Evolutionary conservation across 2,329 filamentous ascomycete genomes (phyloP).

Genomic region (Curvularia sp.): DNA sequence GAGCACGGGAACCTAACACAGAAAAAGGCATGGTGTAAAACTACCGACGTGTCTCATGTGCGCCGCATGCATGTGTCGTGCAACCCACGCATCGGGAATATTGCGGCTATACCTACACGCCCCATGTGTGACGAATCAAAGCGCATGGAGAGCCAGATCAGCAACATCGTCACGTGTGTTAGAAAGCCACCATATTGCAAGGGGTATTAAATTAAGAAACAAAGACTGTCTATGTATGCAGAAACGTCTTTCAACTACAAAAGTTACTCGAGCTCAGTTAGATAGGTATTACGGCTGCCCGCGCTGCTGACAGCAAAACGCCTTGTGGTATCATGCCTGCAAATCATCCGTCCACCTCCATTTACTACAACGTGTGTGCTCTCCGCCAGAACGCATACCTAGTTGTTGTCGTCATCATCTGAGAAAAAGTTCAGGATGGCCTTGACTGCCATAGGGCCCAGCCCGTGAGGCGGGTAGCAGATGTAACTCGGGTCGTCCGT

Average conservation of each 20-base stretch:
- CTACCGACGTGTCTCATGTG: conserved; percentile 3
- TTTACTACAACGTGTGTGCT: conserved; percentile 16
- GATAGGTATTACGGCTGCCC: conserved; percentile 8
- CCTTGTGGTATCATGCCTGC: conserved; percentile 32
- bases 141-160: neutral
- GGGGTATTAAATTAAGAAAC: conserved; percentile 24
- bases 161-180: neutral
- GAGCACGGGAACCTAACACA: neutral
- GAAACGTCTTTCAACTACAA: conserved; percentile 9
- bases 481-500: conserved; percentile 86
- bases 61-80: conserved; percentile 3
- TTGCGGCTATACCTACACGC: neutral
- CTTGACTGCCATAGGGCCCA: conserved; percentile 80
- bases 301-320: conserved; percentile 20
- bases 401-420: conserved; percentile 61
- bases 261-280: conserved; percentile 9
- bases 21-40: too few species aligned
- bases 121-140: neutral
- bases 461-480: conserved; percentile 84
- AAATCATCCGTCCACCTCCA: conserved; percentile 17
- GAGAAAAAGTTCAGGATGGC: conserved; percentile 93
- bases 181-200: neutral
- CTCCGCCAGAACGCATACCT: conserved; percentile 17
- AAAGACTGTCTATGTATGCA: conserved; percentile 19
- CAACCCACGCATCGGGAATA: conserved; percentile 4